Evolutionary conservation across 2,329 filamentous ascomycete genomes (phyloP), one percentile per base, ranked within the genome.

Genomic region (Fusarium pseudoanthophilum): DNA sequence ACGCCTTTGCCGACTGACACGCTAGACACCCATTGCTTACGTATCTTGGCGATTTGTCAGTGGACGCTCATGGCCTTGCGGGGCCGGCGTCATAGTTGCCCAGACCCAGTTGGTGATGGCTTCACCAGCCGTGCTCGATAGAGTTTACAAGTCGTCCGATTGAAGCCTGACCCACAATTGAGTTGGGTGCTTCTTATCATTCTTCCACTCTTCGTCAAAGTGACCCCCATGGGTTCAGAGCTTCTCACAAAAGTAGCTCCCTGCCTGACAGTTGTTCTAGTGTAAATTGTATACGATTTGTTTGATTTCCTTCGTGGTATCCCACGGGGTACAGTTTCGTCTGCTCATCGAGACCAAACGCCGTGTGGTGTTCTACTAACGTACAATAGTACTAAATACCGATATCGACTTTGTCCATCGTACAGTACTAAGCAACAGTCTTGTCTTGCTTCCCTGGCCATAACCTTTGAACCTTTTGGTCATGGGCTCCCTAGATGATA

Each of bases 51-150:
- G 24, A 57, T 57, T 61, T 61, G 59, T 45, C 39, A 61, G 32
- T 57, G n/a, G 37, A 18, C 24, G 32, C 40, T 39, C 24, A 24
- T 24, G 16, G 51, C 21, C 43, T 36, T 60, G 49, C 62, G 61
- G 24, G 30, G 30, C 24, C 14, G 21, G 37, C 32, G 28, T 26
- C 45, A 63, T 62, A 30, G 26, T 26, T 34, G 13, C 61, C 21
- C 40, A n/a, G 58, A 40, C 40, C 65, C 59, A 36, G 45, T 42
- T 69, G 58, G 65, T 52, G 58, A 69, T 69, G 45, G 65, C 67
- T 64, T 69, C 67, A 69, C 32, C 51, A 58, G 58, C 59, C 59
- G 46, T 58, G 59, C 39, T 52, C 45, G 58, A 69, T 69, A 58
- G 46, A 69, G 43, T 69, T 69, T 64, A 39, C 36, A 51, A 58